phyloP scores from a whole-genome alignment of 2,329 filamentous ascomycete species.

The Pyrenophora seminiperda region DNA sequence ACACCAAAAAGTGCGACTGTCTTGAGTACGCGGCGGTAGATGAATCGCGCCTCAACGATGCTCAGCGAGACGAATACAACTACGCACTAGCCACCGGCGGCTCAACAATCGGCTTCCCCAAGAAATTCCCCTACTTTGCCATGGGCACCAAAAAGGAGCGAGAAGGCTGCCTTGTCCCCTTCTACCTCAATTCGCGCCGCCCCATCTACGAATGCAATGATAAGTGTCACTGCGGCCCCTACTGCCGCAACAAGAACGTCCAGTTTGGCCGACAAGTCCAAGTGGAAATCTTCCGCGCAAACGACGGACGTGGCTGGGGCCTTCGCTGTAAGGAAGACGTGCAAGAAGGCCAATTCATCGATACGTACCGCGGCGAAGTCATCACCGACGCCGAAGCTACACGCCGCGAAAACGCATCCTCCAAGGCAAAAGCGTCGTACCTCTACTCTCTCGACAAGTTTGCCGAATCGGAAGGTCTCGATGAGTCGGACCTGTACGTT shows the following conservation, averaged over 20 bases:
- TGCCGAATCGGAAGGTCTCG: slow-evolving; percentile 62
- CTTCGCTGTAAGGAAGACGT: slow-evolving; percentile 69
- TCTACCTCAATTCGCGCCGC: slow-evolving; percentile 51
- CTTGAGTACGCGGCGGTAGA: slow-evolving; percentile 65
- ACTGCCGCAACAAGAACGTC: slow-evolving; percentile 77
- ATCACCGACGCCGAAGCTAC: slow-evolving; percentile 64
- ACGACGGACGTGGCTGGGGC: slow-evolving; percentile 73
- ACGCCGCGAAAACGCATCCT: slow-evolving; percentile 62
- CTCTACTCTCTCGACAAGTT: slow-evolving; percentile 85
- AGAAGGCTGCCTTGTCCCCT: slow-evolving; percentile 43
- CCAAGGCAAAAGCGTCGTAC: slow-evolving; percentile 73
- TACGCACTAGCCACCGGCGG: slow-evolving; percentile 21
- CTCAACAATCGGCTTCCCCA: slow-evolving; percentile 49
- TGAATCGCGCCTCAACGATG: slow-evolving; percentile 41
- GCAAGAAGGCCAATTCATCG: slow-evolving; percentile 75
- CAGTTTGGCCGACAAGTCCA: slow-evolving; percentile 73
- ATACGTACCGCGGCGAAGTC: slow-evolving; percentile 72
- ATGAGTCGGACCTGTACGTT: slow-evolving; percentile 50
- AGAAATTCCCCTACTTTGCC: slow-evolving; percentile 66
- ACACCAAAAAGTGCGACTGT: slow-evolving; percentile 66
- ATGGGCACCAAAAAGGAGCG: slow-evolving; percentile 36
- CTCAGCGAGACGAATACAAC: slow-evolving; percentile 30
- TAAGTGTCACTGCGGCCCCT: slow-evolving; percentile 66
- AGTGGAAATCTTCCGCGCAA: slow-evolving; percentile 77
- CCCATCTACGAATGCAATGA: slow-evolving; percentile 82